These are phyloP conservation scores for Grosmannia penicillata DNA, from an alignment of 2,329 filamentous ascomycete species.

Conservation along the genomic window DNA sequence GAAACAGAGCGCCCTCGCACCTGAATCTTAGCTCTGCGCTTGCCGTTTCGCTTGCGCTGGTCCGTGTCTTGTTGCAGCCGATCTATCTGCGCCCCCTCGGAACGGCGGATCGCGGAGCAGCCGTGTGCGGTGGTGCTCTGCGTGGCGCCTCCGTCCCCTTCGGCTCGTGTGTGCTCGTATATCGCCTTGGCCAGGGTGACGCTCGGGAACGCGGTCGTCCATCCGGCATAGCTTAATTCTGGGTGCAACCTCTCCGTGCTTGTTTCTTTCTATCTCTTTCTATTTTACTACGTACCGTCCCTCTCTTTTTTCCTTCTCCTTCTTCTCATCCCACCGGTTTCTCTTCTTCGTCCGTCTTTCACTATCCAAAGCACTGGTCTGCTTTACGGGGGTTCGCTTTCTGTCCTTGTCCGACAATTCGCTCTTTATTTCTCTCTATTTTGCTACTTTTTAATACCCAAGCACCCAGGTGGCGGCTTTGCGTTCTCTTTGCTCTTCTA, in stretches of 20 bases:
- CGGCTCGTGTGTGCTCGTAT: too few species aligned
- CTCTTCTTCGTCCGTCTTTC: constrained; percentile 4
- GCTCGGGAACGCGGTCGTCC: too few species aligned
- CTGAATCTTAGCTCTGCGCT: too few species aligned
- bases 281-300: neutral
- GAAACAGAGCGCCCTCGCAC: too few species aligned
- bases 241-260: too few species aligned
- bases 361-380: constrained; percentile 32
- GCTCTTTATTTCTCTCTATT: constrained; percentile 10
- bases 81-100: too few species aligned
- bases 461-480: constrained; percentile 14
- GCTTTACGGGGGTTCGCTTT: constrained; percentile 26
- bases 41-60: too few species aligned
- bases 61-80: too few species aligned
- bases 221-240: neutral
- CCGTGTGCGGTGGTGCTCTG: too few species aligned
- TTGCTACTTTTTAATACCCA: constrained; percentile 19
- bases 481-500: constrained; percentile 11
- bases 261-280: neutral
- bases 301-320: neutral
- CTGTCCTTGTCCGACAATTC: constrained; percentile 10
- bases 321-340: constrained; percentile 3
- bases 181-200: neutral
- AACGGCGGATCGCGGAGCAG: too few species aligned
- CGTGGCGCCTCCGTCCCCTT: too few species aligned